These are phyloP conservation scores for Suillus tomentosus DNA, from an alignment of 768 basidiomycete species.

Conservation along the genomic window DNA sequence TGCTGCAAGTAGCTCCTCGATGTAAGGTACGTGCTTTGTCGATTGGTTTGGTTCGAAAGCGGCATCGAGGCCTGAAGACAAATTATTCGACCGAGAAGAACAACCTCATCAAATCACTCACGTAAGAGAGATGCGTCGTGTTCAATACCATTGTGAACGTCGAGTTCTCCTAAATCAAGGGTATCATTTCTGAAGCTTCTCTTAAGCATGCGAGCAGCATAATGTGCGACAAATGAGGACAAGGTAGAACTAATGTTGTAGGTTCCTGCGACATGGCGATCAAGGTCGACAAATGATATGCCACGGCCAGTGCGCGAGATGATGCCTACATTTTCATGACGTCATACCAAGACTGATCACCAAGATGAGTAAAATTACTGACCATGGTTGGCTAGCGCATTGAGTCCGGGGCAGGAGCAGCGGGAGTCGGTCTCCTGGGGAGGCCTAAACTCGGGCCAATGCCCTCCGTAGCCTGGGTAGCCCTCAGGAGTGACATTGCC, in stretches of 20 bases:
- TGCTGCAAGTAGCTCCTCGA: background rate
- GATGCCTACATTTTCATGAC: background rate
- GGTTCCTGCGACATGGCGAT: background rate
- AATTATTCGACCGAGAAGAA: background rate
- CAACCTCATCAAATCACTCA: background rate
- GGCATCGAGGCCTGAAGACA: background rate
- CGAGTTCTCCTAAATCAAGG: background rate
- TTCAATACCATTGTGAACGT: background rate
- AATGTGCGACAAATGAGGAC: background rate
- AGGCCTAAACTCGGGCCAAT: constrained; percentile 1
- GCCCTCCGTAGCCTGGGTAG: background rate
- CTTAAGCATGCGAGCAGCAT: constrained; percentile 2
- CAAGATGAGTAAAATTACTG: background rate
- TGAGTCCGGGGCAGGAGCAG: constrained; percentile 3
- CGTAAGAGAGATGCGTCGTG: constrained; percentile 3
- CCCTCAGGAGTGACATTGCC: background rate
- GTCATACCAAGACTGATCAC: background rate
- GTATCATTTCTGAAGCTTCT: background rate
- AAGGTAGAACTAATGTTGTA: constrained; percentile 4
- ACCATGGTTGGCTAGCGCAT: background rate
- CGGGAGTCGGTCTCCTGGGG: background rate
- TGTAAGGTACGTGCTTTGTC: background rate
- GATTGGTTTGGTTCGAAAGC: background rate
- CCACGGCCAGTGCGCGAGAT: background rate
- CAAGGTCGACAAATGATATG: background rate